phyloP scores from a whole-genome alignment of 768 basidiomycete genomes.

The Lactifluus pinguis region DNA sequence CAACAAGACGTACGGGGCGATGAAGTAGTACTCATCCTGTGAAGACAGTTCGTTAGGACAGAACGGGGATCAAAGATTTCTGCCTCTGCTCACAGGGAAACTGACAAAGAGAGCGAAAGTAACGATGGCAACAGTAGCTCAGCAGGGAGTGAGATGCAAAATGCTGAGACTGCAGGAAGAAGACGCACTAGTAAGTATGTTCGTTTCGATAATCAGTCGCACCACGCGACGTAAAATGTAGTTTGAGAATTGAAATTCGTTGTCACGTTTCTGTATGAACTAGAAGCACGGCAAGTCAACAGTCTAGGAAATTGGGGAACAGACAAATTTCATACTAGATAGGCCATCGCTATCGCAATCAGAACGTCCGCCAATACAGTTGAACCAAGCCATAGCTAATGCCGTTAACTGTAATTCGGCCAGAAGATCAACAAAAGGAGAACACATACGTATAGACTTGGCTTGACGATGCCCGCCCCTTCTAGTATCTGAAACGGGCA shows the following conservation, averaged over 20 bases:
- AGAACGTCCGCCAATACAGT: slow-evolving; percentile 7
- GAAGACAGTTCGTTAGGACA: neutral
- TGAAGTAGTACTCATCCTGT: slow-evolving; percentile 8
- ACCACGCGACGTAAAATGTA: slow-evolving; percentile 20
- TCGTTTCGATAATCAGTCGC: slow-evolving; percentile 23
- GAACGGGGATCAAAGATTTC: neutral
- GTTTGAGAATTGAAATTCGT: neutral
- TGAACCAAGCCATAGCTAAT: slow-evolving; percentile 7
- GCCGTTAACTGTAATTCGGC: neutral
- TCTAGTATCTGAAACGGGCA: neutral
- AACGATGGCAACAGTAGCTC: neutral
- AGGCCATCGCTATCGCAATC: slow-evolving; percentile 8
- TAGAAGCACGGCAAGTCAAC: neutral
- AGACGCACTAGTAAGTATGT: slow-evolving; percentile 14
- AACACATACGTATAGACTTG: neutral
- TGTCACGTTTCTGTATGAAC: neutral
- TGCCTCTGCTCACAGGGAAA: neutral
- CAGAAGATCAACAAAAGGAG: neutral
- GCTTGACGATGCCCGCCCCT: neutral
- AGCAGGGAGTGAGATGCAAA: neutral
- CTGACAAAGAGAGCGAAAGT: neutral
- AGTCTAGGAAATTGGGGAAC: no score
- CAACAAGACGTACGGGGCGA: neutral
- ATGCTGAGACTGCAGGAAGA: no score
- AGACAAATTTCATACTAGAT: neutral